phyloP scores from a whole-genome alignment of 2,329 filamentous ascomycete genomes.

The Lojkania enalia region DNA sequence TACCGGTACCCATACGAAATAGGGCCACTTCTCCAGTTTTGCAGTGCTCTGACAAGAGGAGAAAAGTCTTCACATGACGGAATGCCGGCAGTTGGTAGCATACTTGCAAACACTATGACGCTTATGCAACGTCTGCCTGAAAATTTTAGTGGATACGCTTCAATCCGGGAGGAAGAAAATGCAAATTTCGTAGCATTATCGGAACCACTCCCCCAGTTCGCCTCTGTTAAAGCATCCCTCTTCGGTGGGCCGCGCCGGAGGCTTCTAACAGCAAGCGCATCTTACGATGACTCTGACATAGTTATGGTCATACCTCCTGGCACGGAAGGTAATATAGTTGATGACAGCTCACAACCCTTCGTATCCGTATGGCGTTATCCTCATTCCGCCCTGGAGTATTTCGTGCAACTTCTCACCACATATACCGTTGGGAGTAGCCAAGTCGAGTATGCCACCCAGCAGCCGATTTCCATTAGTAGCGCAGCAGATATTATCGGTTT shows the following conservation, averaged over 20 bases:
- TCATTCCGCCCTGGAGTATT: conserved; percentile 78
- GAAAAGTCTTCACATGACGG: conserved; percentile 53
- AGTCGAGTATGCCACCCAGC: conserved; percentile 51
- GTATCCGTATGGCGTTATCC: conserved; percentile 73
- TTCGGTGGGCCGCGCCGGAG: conserved; percentile 31
- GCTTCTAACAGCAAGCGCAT: conserved; percentile 17
- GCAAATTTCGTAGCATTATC: conserved; percentile 74
- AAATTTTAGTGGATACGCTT: conserved; percentile 71
- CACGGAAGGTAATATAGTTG: conserved; percentile 73
- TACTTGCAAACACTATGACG: conserved; percentile 67
- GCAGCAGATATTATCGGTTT: conserved; percentile 74
- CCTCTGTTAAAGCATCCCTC: conserved; percentile 18
- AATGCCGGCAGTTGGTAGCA: conserved; percentile 56
- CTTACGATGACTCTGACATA: conserved; percentile 23
- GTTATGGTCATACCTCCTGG: conserved; percentile 66
- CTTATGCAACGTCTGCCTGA: conserved; percentile 78
- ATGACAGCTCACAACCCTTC: conserved; percentile 70
- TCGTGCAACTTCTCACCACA: conserved; percentile 75
- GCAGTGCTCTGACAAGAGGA: conserved; percentile 63
- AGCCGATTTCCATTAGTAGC: conserved; percentile 60
- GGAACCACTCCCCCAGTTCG: conserved; percentile 66
- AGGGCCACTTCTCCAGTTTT: conserved; percentile 73
- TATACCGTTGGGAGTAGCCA: conserved; percentile 61
- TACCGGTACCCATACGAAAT: conserved; percentile 86
- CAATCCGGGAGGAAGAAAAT: conserved; percentile 84